phyloP scores from a whole-genome alignment of 2,329 filamentous ascomycete species.

The Emydomyces testavorans region DNA sequence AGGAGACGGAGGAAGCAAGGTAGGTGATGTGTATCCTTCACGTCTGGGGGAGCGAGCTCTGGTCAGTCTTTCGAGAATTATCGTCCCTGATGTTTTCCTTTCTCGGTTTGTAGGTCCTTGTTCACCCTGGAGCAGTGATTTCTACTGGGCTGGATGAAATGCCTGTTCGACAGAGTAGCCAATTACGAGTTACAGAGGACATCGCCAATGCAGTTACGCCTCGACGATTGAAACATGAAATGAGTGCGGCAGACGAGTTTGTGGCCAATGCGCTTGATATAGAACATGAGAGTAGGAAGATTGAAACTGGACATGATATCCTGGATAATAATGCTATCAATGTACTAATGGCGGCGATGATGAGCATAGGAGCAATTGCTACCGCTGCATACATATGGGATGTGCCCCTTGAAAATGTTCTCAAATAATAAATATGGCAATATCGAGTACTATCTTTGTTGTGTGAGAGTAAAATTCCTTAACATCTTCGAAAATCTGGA shows the following conservation, averaged over 20 bases:
- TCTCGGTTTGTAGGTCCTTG: constrained; percentile 23
- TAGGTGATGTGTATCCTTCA: too few relatives aligned
- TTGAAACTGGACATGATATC: constrained; percentile 59
- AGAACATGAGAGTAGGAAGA: constrained; percentile 48
- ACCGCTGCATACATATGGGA: constrained; percentile 32
- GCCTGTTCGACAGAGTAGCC: constrained; percentile 17
- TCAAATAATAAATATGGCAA: too few relatives aligned
- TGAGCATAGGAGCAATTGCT: constrained; percentile 68
- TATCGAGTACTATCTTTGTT: too few relatives aligned
- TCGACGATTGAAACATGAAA: constrained; percentile 19
- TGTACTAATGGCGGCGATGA: constrained; percentile 71
- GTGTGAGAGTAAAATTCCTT: too few relatives aligned
- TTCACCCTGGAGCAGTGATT: constrained; percentile 27
- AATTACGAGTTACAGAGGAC: constrained; percentile 23
- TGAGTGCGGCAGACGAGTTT: neutral
- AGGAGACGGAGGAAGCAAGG: constrained; percentile 60
- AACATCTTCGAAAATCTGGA: too few relatives aligned
- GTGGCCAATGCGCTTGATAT: constrained; percentile 12
- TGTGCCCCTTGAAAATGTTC: constrained; percentile 12
- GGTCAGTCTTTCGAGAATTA: constrained; percentile 14
- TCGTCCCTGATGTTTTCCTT: neutral
- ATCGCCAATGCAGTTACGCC: constrained; percentile 20
- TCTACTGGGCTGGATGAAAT: constrained; percentile 16
- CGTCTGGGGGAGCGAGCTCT: too few relatives aligned
- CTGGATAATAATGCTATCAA: constrained; percentile 96